A percentile compares a stretch with the other conserved stretches of the same genome.
Evolutionary conservation across 73 alveolate genomes (phyloP).

Genomic region (Tetrahymena elliotti): DNA sequence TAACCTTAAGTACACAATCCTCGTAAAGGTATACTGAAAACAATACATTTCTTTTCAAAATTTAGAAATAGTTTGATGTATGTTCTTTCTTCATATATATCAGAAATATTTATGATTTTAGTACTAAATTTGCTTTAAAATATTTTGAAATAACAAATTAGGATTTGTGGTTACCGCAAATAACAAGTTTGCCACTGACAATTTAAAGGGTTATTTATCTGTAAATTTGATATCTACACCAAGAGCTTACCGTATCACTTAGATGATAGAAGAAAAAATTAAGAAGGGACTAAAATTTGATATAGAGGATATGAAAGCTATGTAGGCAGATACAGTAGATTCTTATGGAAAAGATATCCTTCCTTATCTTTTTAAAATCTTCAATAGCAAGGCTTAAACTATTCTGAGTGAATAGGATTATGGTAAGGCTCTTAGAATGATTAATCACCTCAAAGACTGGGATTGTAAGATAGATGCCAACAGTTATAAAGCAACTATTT

Average conservation of each 20-base stretch:
- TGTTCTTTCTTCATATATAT: no score
- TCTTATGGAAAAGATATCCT: background rate
- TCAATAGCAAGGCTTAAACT: background rate
- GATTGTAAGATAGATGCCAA: background rate
- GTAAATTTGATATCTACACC: constrained; percentile 3
- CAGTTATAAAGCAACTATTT: background rate
- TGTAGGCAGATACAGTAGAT: background rate
- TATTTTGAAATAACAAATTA: no score
- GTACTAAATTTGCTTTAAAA: no score
- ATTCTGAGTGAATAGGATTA: background rate
- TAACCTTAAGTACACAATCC: constrained; percentile 84
- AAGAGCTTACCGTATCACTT: constrained; percentile 29
- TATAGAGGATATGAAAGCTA: background rate
- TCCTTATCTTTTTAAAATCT: background rate
- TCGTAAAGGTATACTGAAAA: constrained; percentile 54
- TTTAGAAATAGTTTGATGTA: background rate
- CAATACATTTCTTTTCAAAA: background rate
- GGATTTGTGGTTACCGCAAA: constrained; percentile 77
- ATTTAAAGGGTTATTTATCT: background rate
- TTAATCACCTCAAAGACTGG: background rate
- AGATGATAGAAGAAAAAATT: background rate
- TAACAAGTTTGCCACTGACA: constrained; percentile 55
- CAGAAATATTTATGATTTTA: no score
- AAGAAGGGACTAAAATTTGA: background rate
- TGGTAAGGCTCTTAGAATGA: background rate